Conservation (phyloP, 331 rosid species). For the Quercus lobata region DNA sequence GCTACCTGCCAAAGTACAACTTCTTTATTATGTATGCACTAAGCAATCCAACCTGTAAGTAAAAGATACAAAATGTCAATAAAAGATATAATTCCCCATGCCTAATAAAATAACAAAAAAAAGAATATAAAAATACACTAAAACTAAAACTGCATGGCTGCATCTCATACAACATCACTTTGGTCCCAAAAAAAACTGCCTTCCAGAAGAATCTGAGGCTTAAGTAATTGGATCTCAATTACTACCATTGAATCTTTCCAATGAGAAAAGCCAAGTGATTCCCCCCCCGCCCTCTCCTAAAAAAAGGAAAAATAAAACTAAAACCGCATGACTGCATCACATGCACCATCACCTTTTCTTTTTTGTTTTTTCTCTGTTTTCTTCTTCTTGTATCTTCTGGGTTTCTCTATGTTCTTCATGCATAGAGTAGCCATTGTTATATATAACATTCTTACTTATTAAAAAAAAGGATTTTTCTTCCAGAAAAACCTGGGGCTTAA, state of each 20-base stretch:
- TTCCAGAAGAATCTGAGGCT: not conserved
- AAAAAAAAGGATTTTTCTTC: not conserved
- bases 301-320: not conserved
- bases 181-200: not conserved
- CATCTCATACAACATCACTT: not conserved
- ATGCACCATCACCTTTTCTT: not conserved
- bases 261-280: too few relatives aligned
- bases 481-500: not conserved
- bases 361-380: too few relatives aligned
- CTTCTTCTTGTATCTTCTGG: too few relatives aligned
- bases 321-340: not conserved
- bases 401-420: too few relatives aligned
- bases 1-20: slow-evolving; percentile 58
- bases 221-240: not conserved
- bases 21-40: slow-evolving; percentile 56
- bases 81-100: not conserved
- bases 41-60: slow-evolving; percentile 57
- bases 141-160: too few relatives aligned
- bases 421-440: too few relatives aligned
- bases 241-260: too few relatives aligned
- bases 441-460: too few relatives aligned
- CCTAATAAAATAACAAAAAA: not conserved
- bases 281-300: too few relatives aligned
- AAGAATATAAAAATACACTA: too few relatives aligned
- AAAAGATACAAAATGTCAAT: slow-evolving; percentile 1